Conservation (phyloP, 2,329 filamentous ascomycete genomes). For the Sporothrix sp. region DNA sequence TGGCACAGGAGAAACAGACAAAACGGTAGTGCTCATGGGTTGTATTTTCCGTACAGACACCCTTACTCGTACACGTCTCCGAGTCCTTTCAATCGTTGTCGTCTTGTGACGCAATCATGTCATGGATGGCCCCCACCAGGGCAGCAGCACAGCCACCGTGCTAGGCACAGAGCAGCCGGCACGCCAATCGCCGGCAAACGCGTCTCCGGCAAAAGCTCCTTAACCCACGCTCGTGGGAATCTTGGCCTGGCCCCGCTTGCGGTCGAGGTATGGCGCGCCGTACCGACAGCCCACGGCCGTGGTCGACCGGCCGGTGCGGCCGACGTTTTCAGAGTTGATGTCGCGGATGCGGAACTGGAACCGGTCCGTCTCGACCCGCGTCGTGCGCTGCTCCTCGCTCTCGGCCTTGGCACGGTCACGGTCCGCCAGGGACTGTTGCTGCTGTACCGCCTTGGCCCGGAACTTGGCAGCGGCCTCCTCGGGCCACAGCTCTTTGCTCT, state of each 20-base stretch:
- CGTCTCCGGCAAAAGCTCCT: no score
- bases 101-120: no score
- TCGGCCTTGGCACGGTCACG: conserved; percentile 26
- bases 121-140: no score
- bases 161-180: no score
- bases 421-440: conserved; percentile 11
- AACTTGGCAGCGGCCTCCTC: conserved; percentile 9
- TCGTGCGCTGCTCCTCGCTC: conserved; percentile 32
- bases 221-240: conserved; percentile 51
- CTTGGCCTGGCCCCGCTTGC: conserved; percentile 55
- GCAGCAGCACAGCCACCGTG: no score
- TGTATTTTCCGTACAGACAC: no score
- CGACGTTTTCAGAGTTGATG: conserved; percentile 47
- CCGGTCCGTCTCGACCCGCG: conserved; percentile 34
- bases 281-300: conserved; percentile 52
- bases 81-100: no score
- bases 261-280: conserved; percentile 52
- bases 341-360: conserved; percentile 56
- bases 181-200: no score
- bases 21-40: no score
- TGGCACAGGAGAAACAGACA: no score
- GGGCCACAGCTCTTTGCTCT: conserved; percentile 26
- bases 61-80: no score
- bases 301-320: conserved; percentile 41
- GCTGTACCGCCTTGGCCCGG: conserved; percentile 27